phyloP scores from a whole-genome alignment of 2,329 filamentous ascomycete species.

The Clarireedia paspali region DNA sequence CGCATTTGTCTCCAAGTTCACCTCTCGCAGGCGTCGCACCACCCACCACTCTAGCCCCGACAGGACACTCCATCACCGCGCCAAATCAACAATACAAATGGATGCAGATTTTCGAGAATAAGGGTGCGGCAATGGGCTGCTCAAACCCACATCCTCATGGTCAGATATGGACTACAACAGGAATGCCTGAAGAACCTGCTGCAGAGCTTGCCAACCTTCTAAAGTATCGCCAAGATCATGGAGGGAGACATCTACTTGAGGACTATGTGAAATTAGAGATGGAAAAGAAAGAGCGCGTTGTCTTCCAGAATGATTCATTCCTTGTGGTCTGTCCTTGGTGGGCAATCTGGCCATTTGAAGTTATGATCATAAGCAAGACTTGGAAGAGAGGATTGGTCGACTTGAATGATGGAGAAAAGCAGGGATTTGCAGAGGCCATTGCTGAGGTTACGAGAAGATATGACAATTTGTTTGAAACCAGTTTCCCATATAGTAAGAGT shows the following conservation, averaged over 20 bases:
- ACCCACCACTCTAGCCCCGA: conserved; percentile 36
- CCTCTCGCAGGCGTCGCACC: conserved; percentile 40
- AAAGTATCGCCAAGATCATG: conserved; percentile 68
- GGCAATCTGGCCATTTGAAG: conserved; percentile 96
- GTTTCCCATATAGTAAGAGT: conserved; percentile 82
- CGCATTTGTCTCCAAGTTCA: conserved; percentile 69
- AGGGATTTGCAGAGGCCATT: conserved; percentile 72
- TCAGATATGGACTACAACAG: conserved; percentile 91
- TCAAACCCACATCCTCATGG: conserved; percentile 97
- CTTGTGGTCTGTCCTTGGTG: conserved; percentile 93
- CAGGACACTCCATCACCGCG: conserved; percentile 35
- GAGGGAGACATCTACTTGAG: conserved; percentile 66
- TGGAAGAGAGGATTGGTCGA: conserved; percentile 84
- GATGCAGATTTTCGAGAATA: conserved; percentile 99
- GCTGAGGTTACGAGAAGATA: conserved; percentile 86
- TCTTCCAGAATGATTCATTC: conserved; percentile 82
- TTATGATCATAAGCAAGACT: conserved; percentile 76
- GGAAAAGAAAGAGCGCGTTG: conserved; percentile 73
- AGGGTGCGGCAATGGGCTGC: conserved; percentile 95
- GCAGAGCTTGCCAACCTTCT: conserved; percentile 71
- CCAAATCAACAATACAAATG: conserved; percentile 78
- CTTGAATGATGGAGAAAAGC: conserved; percentile 61
- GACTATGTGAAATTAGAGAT: conserved; percentile 78
- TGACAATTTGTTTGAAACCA: conserved; percentile 95
- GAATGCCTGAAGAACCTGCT: conserved; percentile 79